Base-by-base conservation (phyloP, 495 filamentous ascomycete species). In the Penicillium simplicissimum region DNA sequence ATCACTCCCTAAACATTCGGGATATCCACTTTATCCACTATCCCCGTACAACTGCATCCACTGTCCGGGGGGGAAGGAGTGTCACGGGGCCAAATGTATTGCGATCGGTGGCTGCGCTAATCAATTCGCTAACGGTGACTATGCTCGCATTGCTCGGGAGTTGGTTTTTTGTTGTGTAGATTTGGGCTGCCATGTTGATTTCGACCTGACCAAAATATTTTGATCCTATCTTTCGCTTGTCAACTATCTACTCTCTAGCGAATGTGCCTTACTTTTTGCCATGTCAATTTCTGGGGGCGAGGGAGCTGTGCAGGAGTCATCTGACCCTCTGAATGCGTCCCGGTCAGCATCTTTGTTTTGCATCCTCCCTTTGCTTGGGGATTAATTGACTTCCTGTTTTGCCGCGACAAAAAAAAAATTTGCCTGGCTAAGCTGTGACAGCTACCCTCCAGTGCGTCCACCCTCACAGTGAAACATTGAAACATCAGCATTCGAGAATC, bases 41-140 rank as follows among this genome's bases (percentile, higher is more conserved):
- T 23, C 42, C 42, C 42, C 42, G 9, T 45, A 45, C 23, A 45
- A 23, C n/a, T 38, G 40, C 17, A 8, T 42, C 40, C 40, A 42
- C 40, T 13, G 10, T 31, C 45, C 25, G 1, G 23, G 23, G 23
- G 25, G 25, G 45, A 13, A 23, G 23, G 31, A 45, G 42, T 45
- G 42, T 45, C 45, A 49, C 45, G 45, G 45, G 45, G 45, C 28
- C 21, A n/a, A 45, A 49, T 13, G 23, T 48, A 49, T 49, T 49
- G n/a, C 45, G 45, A 49, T 49, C 45, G 21, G 45, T 49, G 45
- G 45, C 45, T 49, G 45, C 45, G 14, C 45, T 49, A 49, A 49
- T 45, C 23, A 15, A 49, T 49, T 49, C 45, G 45, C 45, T 49
- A 49, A 49, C 45, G 45, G 11, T 49, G 14, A 31, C 45, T 49